These are phyloP conservation scores for Nannochloropsis salina DNA, from an alignment of 108 stramenopile species.

Conservation along the genomic window DNA sequence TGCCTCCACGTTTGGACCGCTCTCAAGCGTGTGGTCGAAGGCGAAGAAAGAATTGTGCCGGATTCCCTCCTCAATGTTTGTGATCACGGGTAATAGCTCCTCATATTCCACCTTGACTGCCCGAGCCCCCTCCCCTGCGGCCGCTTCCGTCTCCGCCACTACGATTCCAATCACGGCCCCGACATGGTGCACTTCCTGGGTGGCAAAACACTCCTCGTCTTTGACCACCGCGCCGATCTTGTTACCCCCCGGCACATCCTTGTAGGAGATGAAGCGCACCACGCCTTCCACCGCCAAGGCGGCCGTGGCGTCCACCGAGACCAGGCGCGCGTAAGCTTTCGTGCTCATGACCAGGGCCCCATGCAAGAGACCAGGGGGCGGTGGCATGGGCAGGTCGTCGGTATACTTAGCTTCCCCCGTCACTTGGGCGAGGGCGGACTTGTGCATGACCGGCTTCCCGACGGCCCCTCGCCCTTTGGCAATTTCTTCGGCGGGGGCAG, in stretches of 20 bases:
- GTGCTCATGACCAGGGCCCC: conserved; percentile 68
- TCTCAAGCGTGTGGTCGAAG: conserved; percentile 59
- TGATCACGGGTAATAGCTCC: conserved; percentile 34
- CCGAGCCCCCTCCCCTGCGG: conserved; percentile 69
- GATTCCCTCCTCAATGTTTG: conserved; percentile 66
- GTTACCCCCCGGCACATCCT: conserved; percentile 75
- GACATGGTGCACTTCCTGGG: conserved; percentile 52
- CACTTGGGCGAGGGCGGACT: conserved; percentile 74
- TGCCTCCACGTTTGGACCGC: conserved; percentile 60
- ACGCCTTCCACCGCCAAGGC: conserved; percentile 71
- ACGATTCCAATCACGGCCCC: conserved; percentile 76
- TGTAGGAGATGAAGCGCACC: conserved; percentile 60
- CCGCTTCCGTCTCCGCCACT: conserved; percentile 65
- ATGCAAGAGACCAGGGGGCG: conserved; percentile 66
- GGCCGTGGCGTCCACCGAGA: conserved; percentile 59
- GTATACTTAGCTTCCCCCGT: conserved; percentile 82
- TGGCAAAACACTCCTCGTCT: conserved; percentile 67
- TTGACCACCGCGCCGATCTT: conserved; percentile 67
- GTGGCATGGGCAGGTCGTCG: conserved; percentile 72
- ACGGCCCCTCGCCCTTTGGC: conserved; percentile 44
- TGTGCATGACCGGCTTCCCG: conserved; percentile 68
- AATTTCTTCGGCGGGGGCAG: background rate
- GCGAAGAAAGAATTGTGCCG: conserved; percentile 1
- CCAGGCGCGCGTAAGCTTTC: conserved; percentile 62
- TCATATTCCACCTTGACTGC: conserved; percentile 67